Evolutionary conservation across 352 stramenopile species (phyloP).

Genomic region (Pythium monospermum): DNA sequence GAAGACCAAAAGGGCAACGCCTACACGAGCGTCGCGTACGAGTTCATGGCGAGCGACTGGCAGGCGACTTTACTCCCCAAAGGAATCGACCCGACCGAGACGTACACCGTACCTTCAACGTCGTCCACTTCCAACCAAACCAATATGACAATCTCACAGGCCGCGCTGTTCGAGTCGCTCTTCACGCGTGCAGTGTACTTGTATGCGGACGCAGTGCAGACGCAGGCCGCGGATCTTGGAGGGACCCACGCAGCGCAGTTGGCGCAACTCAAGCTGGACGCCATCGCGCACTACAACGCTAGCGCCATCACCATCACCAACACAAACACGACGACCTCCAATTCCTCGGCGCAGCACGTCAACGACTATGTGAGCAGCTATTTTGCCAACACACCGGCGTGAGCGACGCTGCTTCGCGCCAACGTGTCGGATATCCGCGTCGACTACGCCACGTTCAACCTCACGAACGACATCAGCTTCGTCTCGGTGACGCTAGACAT

Average conservation of each 20-base stretch:
- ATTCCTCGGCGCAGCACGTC: not conserved
- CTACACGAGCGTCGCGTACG: slow-evolving; percentile 9
- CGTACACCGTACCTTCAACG: not conserved
- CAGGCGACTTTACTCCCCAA: not conserved
- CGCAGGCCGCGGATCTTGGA: not conserved
- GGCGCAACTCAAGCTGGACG: slow-evolving; percentile 6
- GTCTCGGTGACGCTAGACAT: slow-evolving; percentile 6
- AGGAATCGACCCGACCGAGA: not conserved
- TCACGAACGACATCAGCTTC: slow-evolving; percentile 2
- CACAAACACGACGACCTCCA: not conserved
- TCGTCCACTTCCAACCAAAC: not conserved
- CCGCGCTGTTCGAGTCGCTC: not conserved
- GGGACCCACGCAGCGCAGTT: not conserved
- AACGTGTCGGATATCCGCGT: slow-evolving; percentile 2
- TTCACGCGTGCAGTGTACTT: slow-evolving; percentile 6
- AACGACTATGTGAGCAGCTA: slow-evolving; percentile 3
- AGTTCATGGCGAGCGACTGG: slow-evolving; percentile 10
- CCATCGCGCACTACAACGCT: not conserved
- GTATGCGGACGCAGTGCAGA: not conserved
- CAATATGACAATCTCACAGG: not conserved
- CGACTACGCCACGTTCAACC: not conserved
- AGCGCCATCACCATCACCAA: not conserved
- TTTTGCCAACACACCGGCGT: not conserved
- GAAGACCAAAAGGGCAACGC: slow-evolving; percentile 7
- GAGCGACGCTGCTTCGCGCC: slow-evolving; percentile 2